A percentile compares a stretch with the other conserved stretches of the same genome.
phyloP scores from a whole-genome alignment of 2,329 filamentous ascomycete species.

The Fusarium sublunatum region DNA sequence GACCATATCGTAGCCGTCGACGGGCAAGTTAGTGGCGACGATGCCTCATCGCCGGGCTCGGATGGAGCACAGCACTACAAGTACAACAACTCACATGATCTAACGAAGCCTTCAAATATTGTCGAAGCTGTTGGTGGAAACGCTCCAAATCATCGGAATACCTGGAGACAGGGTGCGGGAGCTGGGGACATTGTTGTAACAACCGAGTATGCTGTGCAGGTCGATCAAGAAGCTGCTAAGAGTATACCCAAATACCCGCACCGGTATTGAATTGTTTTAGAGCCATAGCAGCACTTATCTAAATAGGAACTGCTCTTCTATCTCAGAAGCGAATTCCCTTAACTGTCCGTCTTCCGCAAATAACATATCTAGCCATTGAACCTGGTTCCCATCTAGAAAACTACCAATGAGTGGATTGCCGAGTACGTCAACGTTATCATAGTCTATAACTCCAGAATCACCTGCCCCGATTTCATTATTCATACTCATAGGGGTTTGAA shows the following conservation, averaged over 20 bases:
- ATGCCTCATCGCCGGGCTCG: constrained; percentile 2
- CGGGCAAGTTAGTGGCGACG: constrained; percentile 2
- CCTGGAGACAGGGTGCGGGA: constrained; percentile 7
- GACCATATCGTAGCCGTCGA: constrained; percentile 8
- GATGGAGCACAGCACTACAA: neutral
- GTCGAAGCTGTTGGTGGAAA: neutral
- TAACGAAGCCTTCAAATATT: neutral
- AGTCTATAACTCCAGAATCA: constrained; percentile 15
- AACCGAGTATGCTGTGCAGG: constrained; percentile 6
- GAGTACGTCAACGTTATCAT: constrained; percentile 39
- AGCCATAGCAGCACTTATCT: neutral
- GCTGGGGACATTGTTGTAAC: constrained; percentile 5
- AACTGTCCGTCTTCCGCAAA: constrained; percentile 44
- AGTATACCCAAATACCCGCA: neutral
- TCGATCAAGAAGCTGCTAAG: constrained; percentile 3
- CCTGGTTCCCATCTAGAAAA: constrained; percentile 44
- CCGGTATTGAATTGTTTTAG: neutral
- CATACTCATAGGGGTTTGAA: constrained; percentile 18
- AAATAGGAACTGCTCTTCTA: constrained; percentile 45
- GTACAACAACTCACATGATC: neutral
- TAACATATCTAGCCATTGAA: constrained; percentile 42
- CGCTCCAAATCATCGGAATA: neutral
- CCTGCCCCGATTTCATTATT: neutral
- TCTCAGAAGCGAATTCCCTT: constrained; percentile 44
- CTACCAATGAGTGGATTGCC: constrained; percentile 45